Evolutionary conservation across 352 stramenopile species (phyloP), one percentile per base, ranked within the genome.

Genomic region (Bremia lactucae): DNA sequence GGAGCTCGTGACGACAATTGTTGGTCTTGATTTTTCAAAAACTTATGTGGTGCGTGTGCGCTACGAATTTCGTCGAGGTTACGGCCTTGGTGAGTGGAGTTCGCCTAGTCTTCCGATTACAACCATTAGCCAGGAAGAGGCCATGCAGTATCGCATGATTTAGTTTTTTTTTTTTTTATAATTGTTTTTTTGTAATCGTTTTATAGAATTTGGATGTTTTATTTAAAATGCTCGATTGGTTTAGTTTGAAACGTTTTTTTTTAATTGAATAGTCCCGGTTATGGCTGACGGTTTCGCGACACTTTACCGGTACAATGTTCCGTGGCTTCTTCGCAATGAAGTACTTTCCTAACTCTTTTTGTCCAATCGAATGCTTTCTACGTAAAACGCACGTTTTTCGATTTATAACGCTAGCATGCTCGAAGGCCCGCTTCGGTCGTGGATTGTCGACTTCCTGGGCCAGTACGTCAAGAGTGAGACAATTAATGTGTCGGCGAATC

Each of bases 381-480:
- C 6, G 49, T 42, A 31, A 42, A 46, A 55, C 54, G 51, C 42
- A 46, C 58, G 55, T 45, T 36, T 18, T 6, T 31, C 11, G 50
- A 59, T 59, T 59, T 59, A 59, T 55, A 45, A 4, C 26, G n/a
- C 16, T 18, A 52, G 19, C 14, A 94, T 94, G 82, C 62, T 94
- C 34, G 82, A 92, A 50, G 79, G 78, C 29, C 69, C 78, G 46
- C 72, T 94, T 60, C 90, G 90, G 76, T 87, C 79, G 37, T 90
- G 80, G 71, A 83, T 91, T 42, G 55, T 62, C 42, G 71, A 87
- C 44, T 91, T 94, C 46, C 55, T 94, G 19, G 82, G 74, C 6
- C 72, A 92, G 31, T 94, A 91, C 62, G 81, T 94, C 20, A 79
- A 94, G 52, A 90, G 77, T 31, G 62, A 92, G 39, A 87, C 65